Evolutionary conservation across 1,284 basidiomycete genomes (phyloP), one percentile per base, ranked within the genome.

Genomic region (Ustilago trichophora): DNA sequence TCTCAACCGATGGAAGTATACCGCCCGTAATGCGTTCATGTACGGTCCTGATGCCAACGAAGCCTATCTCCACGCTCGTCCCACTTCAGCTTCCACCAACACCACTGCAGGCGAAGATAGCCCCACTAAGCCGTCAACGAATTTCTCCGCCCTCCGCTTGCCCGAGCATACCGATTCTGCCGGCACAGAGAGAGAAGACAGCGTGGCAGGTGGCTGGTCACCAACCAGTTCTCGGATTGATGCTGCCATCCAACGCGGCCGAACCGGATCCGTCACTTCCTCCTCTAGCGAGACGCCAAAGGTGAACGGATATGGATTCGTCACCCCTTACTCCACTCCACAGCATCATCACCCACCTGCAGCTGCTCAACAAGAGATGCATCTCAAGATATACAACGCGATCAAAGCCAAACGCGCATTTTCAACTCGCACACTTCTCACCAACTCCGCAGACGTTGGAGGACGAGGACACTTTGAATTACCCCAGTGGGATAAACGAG

Each of bases 261-360:
- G 56, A 16, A 37, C 47, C 4, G 51, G 49, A 3, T 52, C 37
- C 2, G 16, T 36, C 19, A 27, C 42, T 4, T 51, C 60, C 1
- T 44, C 48, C 8, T 10, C 24, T 8, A n/a, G 5, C 15, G 47
- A 54, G 0, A 49, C 66, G 13, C 75, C 74, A 0, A 60, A 50
- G 10, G 69, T 80, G 11, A 57, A 53, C 27, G 77, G 76, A 6
- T 80, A 70, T 33, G 63, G 65, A 10, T 80, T 76, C 34, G 76
- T 80, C 11, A 65, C 57, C 3, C 72, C 73, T 3, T 48, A 58
- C 27, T 54, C 51, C 0, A 63, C 66, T 6, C 63, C 75, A 3
- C 48, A 42, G 1, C 52, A 57, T n/a, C n/a, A n/a, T n/a, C 9
- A 40, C 18, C 11, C 38, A 19, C 15, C n/a, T 13, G 7, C 27